These are phyloP conservation scores for Xerocomus potaroensis DNA, from an alignment of 768 basidiomycete species.

Conservation along the genomic window DNA sequence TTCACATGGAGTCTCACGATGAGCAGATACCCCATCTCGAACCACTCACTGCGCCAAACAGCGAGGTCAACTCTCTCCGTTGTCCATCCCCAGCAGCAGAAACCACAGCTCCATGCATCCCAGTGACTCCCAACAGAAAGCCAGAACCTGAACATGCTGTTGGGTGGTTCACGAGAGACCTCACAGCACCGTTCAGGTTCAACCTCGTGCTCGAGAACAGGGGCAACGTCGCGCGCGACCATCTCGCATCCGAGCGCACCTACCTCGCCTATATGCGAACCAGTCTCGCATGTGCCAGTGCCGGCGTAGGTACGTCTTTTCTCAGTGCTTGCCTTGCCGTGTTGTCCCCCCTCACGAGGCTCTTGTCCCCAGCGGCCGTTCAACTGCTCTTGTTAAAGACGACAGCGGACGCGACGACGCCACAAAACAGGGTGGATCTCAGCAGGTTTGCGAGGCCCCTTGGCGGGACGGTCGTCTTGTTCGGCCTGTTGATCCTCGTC, in stretches of 20 bases:
- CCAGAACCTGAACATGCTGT: neutral
- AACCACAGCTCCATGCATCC: neutral
- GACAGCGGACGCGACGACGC: constrained; percentile 6
- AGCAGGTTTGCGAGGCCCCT: constrained; percentile 44
- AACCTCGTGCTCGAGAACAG: constrained; percentile 47
- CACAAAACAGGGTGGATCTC: constrained; percentile 1
- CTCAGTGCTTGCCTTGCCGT: neutral
- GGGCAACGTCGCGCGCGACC: constrained; percentile 61
- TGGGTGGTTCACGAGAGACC: neutral
- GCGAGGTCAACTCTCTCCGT: constrained; percentile 8
- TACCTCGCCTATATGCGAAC: constrained; percentile 65
- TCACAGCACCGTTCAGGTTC: constrained; percentile 15
- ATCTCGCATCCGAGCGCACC: constrained; percentile 59
- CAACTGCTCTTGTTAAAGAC: constrained; percentile 45
- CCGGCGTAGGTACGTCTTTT: constrained; percentile 56
- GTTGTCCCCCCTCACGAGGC: neutral
- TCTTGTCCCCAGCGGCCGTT: constrained; percentile 45
- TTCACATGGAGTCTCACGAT: too few species aligned
- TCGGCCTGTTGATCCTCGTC: constrained; percentile 44
- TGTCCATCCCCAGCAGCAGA: too few species aligned
- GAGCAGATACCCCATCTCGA: constrained; percentile 23
- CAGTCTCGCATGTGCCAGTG: constrained; percentile 53
- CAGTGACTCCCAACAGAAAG: neutral
- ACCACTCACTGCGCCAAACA: constrained; percentile 12
- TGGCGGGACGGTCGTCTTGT: constrained; percentile 44